These are phyloP conservation scores for Trypethelium eluteriae DNA, from an alignment of 495 filamentous ascomycete species.

Conservation along the genomic window DNA sequence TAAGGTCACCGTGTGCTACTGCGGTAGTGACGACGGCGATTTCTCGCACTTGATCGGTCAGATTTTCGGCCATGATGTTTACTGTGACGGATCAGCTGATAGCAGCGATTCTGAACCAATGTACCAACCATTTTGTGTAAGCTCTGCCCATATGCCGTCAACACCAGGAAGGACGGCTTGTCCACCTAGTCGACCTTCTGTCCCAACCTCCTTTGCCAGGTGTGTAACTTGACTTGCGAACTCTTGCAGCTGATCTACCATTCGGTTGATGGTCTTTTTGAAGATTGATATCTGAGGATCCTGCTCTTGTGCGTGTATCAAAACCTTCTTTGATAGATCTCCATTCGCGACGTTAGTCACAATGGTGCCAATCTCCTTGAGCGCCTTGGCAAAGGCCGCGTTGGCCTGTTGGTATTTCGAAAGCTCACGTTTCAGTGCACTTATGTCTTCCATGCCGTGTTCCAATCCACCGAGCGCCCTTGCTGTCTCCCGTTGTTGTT, in stretches of 20 bases:
- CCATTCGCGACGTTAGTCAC: conserved; percentile 92
- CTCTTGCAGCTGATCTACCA: conserved; percentile 97
- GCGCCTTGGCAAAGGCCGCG: conserved; percentile 93
- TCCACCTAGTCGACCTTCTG: conserved; percentile 92
- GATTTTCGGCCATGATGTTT: conserved; percentile 92
- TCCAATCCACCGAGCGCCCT: conserved; percentile 25
- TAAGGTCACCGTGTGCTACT: conserved; percentile 92
- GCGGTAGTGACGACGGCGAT: conserved; percentile 95
- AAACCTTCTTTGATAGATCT: conserved; percentile 95
- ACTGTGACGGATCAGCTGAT: conserved; percentile 48
- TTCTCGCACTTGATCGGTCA: conserved; percentile 84
- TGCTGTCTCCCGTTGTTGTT: conserved; percentile 45
- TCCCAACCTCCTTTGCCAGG: conserved; percentile 93
- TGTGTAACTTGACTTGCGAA: conserved; percentile 97
- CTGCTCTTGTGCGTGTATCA: conserved; percentile 93
- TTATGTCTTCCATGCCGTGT: conserved; percentile 50
- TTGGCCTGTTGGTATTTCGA: conserved; percentile 97
- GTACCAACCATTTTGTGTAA: conserved; percentile 79
- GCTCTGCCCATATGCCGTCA: conserved; percentile 95
- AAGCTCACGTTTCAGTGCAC: conserved; percentile 75
- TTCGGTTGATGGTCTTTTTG: conserved; percentile 94
- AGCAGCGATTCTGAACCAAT: not conserved
- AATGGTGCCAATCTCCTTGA: conserved; percentile 94
- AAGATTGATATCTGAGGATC: conserved; percentile 99
- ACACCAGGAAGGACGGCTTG: conserved; percentile 92